Base-by-base conservation (phyloP, 1,284 basidiomycete species). In the Hypsizygus ulmarius region DNA sequence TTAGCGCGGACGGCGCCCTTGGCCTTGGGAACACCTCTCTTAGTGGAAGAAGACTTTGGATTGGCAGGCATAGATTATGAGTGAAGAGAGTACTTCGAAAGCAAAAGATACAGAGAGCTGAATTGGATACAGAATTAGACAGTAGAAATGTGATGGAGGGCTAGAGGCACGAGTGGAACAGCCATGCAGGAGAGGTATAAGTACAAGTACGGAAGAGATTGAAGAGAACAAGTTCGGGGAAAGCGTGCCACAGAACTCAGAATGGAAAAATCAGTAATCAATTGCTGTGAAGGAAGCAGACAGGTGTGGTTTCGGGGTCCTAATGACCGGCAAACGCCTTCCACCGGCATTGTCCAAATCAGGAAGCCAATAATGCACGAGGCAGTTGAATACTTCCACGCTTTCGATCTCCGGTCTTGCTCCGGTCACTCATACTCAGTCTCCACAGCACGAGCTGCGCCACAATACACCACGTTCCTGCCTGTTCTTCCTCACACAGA, bases 1-100 rank as follows among this genome's bases (percentile, higher is more conserved):
- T 90, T 90, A 50, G 86, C 87, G 64, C 87, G 82, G 39, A 84
- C 77, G 45, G 84, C 82, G 66, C 84, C 84, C 74, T 88, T 90
- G 55, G 79, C 73, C 64, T 88, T 88, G 55, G 82, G 75, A 64
- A 78, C 72, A 61, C 78, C 78, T 64, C 61, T 43, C 47, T 64
- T 70, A 58, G 64, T 65, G 18, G 61, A 39, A 12, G 58, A 54
- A 27, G 61, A 52, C 54, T 66, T 71, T 28, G 63, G 62, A 0
- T 53, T 51, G 14, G 63, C 56, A 16, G 69, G 67, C 67, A 71
- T 69, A 27, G 42, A 27, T 43, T 39, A 46, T 33, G 11, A 33
- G 28, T 21, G 8, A 30, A 44, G 47, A 30, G 35, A 21, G 32
- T 30, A 14, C 7, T 18, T 25, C 12, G 21, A 39, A 10, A 50